Conservation (phyloP, 2,329 filamentous ascomycete species). For the Grosmannia penicillata region DNA sequence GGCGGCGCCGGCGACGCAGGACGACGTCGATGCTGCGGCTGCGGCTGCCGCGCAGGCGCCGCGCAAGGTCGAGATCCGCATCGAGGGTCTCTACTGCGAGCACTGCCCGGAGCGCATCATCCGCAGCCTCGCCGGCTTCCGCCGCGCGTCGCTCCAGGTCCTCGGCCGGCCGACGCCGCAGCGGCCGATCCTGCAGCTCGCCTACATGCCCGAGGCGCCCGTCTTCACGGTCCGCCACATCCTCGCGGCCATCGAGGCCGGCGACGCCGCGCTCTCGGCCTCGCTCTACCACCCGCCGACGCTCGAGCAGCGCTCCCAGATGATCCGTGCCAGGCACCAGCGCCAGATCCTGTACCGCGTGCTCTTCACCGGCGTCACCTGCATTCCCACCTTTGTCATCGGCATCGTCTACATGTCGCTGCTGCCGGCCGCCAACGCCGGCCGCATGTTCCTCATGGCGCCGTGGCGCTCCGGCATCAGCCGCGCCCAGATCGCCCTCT, state of each 20-base stretch:
- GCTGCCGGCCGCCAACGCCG: slow-evolving; percentile 41
- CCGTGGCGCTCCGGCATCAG: slow-evolving; percentile 59
- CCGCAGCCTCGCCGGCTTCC: slow-evolving; percentile 37
- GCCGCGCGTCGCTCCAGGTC: slow-evolving; percentile 33
- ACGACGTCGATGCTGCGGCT: not conserved
- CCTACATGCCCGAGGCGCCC: slow-evolving; percentile 55
- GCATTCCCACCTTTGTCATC: slow-evolving; percentile 73
- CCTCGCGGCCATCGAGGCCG: slow-evolving; percentile 47
- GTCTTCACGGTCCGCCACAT: slow-evolving; percentile 63
- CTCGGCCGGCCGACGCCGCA: slow-evolving; percentile 39
- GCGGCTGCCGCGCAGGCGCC: slow-evolving; percentile 9
- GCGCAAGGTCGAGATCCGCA: slow-evolving; percentile 46
- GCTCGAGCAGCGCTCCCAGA: slow-evolving; percentile 65
- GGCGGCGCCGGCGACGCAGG: slow-evolving; percentile 11
- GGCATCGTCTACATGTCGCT: slow-evolving; percentile 88
- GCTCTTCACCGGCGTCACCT: slow-evolving; percentile 50
- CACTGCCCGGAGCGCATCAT: slow-evolving; percentile 50
- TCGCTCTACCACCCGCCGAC: slow-evolving; percentile 67
- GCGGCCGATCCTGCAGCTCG: slow-evolving; percentile 53
- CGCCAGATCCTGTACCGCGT: slow-evolving; percentile 55
- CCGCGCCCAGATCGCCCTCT: slow-evolving; percentile 64
- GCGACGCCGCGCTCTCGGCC: slow-evolving; percentile 50
- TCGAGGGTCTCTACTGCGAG: slow-evolving; percentile 62
- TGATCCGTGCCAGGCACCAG: slow-evolving; percentile 57
- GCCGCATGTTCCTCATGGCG: slow-evolving; percentile 52